Conservation (phyloP, 2,329 filamentous ascomycete genomes). For the Penicillium sp. region DNA sequence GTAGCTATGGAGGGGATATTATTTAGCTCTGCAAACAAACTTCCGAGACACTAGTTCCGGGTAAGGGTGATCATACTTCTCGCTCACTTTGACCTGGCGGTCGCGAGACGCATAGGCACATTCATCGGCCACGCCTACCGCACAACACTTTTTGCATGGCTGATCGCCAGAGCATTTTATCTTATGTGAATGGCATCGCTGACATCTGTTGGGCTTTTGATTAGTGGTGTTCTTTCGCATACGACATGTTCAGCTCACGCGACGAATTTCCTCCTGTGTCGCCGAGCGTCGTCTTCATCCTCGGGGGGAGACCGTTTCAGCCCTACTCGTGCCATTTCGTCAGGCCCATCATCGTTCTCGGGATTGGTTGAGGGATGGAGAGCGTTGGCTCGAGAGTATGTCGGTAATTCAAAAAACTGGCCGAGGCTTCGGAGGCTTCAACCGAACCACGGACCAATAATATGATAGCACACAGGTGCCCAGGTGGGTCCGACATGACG, state of each 20-base stretch:
- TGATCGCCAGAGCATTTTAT: conserved; percentile 50
- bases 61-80: conserved; percentile 27
- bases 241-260: conserved; percentile 23
- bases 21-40: conserved; percentile 2
- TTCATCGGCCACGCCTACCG: conserved; percentile 38
- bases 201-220: conserved; percentile 30
- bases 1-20: conserved; percentile 15
- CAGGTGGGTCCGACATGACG: not conserved
- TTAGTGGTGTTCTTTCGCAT: conserved; percentile 3
- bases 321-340: conserved; percentile 16
- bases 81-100: conserved; percentile 43
- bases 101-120: conserved; percentile 46
- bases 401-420: conserved; percentile 6
- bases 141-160: conserved; percentile 45
- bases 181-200: conserved; percentile 49
- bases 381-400: not conserved
- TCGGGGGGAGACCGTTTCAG: conserved; percentile 17
- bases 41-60: not conserved
- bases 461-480: not conserved
- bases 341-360: not conserved
- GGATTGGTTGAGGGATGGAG: conserved; percentile 7
- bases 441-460: conserved; percentile 7
- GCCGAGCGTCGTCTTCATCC: conserved; percentile 12
- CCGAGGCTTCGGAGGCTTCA: conserved; percentile 12
- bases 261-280: conserved; percentile 32